Conservation (phyloP, 768 basidiomycete genomes). For the Pleurotus platypus region DNA sequence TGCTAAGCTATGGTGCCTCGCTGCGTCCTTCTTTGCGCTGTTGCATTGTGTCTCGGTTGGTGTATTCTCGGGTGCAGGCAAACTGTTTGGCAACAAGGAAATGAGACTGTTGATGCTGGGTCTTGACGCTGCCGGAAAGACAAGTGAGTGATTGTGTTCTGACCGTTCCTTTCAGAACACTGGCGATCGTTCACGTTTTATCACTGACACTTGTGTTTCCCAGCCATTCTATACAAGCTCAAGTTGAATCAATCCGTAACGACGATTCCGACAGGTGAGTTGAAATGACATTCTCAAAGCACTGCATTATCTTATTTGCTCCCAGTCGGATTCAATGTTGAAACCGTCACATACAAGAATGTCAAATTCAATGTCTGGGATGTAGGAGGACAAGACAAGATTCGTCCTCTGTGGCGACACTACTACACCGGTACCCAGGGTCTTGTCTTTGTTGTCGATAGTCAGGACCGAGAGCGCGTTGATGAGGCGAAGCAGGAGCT, state of each 20-base stretch:
- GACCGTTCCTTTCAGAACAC: not conserved
- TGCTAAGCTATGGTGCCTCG: not conserved
- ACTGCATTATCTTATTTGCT: slow-evolving; percentile 1
- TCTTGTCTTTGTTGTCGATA: slow-evolving; percentile 97
- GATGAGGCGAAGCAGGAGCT: slow-evolving; percentile 96
- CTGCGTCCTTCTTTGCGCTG: no score
- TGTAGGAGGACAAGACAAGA: slow-evolving; percentile 99
- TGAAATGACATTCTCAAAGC: slow-evolving; percentile 7
- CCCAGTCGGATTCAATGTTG: slow-evolving; percentile 97
- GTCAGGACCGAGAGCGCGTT: slow-evolving; percentile 90
- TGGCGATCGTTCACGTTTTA: not conserved
- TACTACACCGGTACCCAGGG: slow-evolving; percentile 99
- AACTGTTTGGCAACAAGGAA: slow-evolving; percentile 98
- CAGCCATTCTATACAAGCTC: slow-evolving; percentile 98
- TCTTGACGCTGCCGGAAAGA: slow-evolving; percentile 97
- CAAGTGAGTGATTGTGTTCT: slow-evolving; percentile 63
- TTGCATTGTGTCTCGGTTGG: no score
- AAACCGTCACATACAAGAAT: slow-evolving; percentile 99
- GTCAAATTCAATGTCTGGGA: slow-evolving; percentile 96
- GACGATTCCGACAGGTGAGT: slow-evolving; percentile 90
- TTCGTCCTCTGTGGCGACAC: slow-evolving; percentile 96
- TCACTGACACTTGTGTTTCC: slow-evolving; percentile 1
- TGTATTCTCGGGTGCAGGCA: slow-evolving; percentile 43
- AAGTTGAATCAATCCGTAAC: slow-evolving; percentile 99
- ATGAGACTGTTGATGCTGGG: slow-evolving; percentile 98